A percentile compares a stretch with the other conserved stretches of the same genome.
Conservation (phyloP, 306 rosid genomes). For the Spatholobus suberectus region DNA sequence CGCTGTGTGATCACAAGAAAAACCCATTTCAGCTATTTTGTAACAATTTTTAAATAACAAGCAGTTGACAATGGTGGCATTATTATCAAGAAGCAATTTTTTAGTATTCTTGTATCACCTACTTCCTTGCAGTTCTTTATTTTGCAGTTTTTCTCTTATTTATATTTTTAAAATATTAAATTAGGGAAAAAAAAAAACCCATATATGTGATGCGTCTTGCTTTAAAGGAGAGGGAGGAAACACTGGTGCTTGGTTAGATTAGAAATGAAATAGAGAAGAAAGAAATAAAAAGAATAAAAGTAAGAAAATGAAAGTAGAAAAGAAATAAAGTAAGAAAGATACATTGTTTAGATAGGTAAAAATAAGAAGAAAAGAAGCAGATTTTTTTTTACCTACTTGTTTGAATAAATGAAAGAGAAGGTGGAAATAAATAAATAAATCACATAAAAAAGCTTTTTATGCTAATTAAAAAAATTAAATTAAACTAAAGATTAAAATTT, state of each 20-base stretch:
- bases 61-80: not conserved
- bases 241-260: not conserved
- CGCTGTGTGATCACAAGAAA: slow-evolving; percentile 56
- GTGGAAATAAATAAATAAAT: too few species aligned
- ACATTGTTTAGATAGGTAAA: not conserved
- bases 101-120: too few species aligned
- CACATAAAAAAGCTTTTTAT: too few species aligned
- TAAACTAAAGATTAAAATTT: too few species aligned
- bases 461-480: too few species aligned
- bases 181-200: not conserved
- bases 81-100: not conserved
- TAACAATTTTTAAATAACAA: not conserved
- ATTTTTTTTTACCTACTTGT: too few species aligned
- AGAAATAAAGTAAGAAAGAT: not conserved
- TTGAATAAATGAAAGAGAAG: too few species aligned
- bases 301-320: too few species aligned
- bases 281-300: too few species aligned
- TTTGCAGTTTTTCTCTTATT: not conserved
- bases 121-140: not conserved
- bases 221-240: not conserved
- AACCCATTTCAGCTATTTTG: not conserved
- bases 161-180: not conserved
- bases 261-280: not conserved
- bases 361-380: too few species aligned
- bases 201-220: not conserved